These are phyloP conservation scores for Metschnikowia reukaufii DNA, from an alignment of 805 yeast genomes.

Conservation along the genomic window DNA sequence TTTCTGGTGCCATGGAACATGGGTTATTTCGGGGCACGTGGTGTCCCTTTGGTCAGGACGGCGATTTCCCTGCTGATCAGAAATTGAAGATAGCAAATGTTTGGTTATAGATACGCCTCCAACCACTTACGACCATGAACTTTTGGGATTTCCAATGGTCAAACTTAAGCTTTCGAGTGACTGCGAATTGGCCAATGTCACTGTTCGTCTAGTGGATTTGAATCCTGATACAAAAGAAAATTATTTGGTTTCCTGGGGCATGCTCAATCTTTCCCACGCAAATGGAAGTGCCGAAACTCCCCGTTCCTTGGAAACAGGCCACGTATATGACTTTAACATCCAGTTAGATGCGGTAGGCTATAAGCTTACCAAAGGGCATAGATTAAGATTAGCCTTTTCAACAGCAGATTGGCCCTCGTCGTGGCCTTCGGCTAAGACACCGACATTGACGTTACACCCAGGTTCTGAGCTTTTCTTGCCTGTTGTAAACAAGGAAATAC, in stretches of 20 bases:
- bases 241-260: slow-evolving; percentile 47
- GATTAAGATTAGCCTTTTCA: slow-evolving; percentile 40
- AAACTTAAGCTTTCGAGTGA: slow-evolving; percentile 35
- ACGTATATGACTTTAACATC: slow-evolving; percentile 33
- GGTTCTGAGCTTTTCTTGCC: slow-evolving; percentile 3
- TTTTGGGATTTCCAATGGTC: slow-evolving; percentile 40
- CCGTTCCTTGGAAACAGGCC: slow-evolving; percentile 29
- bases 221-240: slow-evolving; percentile 37
- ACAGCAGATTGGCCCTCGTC: slow-evolving; percentile 50
- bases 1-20: slow-evolving; percentile 8
- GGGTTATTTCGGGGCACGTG: slow-evolving; percentile 9
- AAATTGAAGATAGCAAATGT: slow-evolving; percentile 7
- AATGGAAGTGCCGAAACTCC: slow-evolving; percentile 44
- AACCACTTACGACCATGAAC: slow-evolving; percentile 22
- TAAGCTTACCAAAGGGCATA: slow-evolving; percentile 36
- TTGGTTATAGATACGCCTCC: slow-evolving; percentile 15
- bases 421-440: slow-evolving; percentile 43
- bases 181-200: slow-evolving; percentile 38
- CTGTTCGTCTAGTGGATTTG: slow-evolving; percentile 41
- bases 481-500: not conserved
- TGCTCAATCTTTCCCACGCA: slow-evolving; percentile 39
- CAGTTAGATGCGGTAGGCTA: slow-evolving; percentile 43
- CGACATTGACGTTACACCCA: slow-evolving; percentile 2
- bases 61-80: slow-evolving; percentile 10
- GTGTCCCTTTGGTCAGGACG: slow-evolving; percentile 10